Evolutionary conservation across 257 asterid species (phyloP), one percentile per base, ranked within the genome.

Genomic region (Oldenlandia corymbosa): DNA sequence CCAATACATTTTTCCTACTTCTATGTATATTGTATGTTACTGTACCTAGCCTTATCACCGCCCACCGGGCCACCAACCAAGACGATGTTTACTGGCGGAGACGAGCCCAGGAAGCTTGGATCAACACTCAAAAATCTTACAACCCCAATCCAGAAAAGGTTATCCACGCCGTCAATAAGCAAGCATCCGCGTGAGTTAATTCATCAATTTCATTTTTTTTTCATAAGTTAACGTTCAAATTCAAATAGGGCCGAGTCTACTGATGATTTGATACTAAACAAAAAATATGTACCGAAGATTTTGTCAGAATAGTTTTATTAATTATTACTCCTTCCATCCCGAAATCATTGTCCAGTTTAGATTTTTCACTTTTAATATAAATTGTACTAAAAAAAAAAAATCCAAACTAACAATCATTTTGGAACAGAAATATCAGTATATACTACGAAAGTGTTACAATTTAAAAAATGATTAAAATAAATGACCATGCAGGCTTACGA

Each of bases 61-160:
- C 83, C 13, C 62, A 80, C 26, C 39, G 70, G 32, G 54, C 24
- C 0, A 74, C 72, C 0, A 72, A 64, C 1, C 58, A 59, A 14
- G 96, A 88, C 14, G 88, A 76, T 2, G 69, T 42, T 0, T 62
- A 47, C 56, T 84, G 96, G 95, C 26, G 24, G 5, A 58, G 42
- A 16, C 72, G 85, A 26, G 78, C 80, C 10, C 77, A 66, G 2
- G 85, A 78, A 54, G 88, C 97, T 1, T 75, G 84, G 82, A 78
- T 82, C 32, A 52, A 75, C 6, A 78, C 90, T 1, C 78, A 80
- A 21, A 62, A 58, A 1, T 66, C 88, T 1, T 85, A 79, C 28
- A 80, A 82, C 18, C 79, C 90, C 0, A 41, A 69, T 1, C 97
- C 97, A 0, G 73, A 49, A 4, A 66, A 71, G 12, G 66, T 85